A percentile compares a stretch with the other conserved stretches of the same genome.
phyloP scores from a whole-genome alignment of 192 early-diverging fungal species.

The Coemansia sp. region DNA sequence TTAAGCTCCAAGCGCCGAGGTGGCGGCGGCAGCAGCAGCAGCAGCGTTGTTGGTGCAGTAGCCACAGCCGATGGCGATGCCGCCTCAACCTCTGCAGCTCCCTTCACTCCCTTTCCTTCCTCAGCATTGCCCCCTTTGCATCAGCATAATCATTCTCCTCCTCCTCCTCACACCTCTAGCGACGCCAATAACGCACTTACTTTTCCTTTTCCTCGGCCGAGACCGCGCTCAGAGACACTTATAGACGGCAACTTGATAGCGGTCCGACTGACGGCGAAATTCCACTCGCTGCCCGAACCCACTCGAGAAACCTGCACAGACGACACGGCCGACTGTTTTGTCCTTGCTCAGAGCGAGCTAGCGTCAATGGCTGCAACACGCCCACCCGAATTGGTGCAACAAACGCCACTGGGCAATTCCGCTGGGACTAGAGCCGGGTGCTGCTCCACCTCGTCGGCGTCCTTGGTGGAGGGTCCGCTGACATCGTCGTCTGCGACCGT shows the following conservation, averaged over 20 bases:
- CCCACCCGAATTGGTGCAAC: neutral
- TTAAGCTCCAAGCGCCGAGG: neutral
- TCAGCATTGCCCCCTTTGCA: neutral
- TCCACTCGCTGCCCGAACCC: neutral
- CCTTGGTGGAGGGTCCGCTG: neutral
- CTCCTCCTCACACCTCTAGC: neutral
- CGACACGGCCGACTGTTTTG: neutral
- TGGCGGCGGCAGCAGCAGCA: neutral
- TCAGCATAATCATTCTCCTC: neutral
- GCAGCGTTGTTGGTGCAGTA: constrained; percentile 6
- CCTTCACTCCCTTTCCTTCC: neutral
- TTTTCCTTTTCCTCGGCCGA: neutral
- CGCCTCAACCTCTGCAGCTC: no score
- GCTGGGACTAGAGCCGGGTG: neutral
- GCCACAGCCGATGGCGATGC: neutral
- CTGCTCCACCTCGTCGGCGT: neutral
- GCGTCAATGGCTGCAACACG: neutral
- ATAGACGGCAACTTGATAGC: neutral
- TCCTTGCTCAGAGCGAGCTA: no score
- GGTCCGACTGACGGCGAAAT: constrained; percentile 2
- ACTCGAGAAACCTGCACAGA: neutral
- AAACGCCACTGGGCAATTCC: neutral
- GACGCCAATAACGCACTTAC: no score
- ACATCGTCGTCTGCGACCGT: neutral
- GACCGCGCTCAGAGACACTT: neutral